Base-by-base conservation (phyloP, 805 yeast species). In the Starmera quercuum region DNA sequence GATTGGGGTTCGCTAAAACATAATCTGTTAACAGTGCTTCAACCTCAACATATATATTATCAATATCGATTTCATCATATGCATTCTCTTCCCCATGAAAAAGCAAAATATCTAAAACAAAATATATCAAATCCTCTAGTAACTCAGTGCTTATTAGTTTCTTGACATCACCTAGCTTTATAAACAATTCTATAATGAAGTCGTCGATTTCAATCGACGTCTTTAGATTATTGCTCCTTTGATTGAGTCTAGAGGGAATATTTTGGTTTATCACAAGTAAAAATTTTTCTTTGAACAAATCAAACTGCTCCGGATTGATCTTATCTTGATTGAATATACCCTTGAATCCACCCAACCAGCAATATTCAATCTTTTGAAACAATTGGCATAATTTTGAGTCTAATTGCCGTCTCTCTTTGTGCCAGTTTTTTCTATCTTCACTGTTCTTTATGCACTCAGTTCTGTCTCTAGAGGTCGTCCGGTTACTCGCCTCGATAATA, bases 301-400 rank as follows among this genome's bases (percentile, higher is more conserved):
- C 36, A 11, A 64, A 42, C 7, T 44, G 44, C 0, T 41, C 46
- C 8, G 42, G 35, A 12, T 61, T 53, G 2, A 59, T 41, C 3
- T 45, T 44, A 7, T 41, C 41, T 2, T 60, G 58, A 26, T 63
- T 58, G 49, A 88, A 80, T 3, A 85, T 49, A 0, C 87, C 78
- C 33, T 59, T 59, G 43, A 86, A 83, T 0, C 90, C 94, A 11
- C 90, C 86, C 24, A 90, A 59, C 88, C 96, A 84, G 35, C 62
- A 59, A 16, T 54, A 53, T 35, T 85, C 90, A 7, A 84, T 68
- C 21, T 62, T 61, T 1, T 52, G 46, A n/a, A 90, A 51, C n/a
- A 87, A 54, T 2, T 53, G 54, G 26, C 67, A 53, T 33, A 90
- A 49, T 30, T 68, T 55, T 8, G 61, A 52, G 53, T 90, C 96